Evolutionary conservation across 2,329 filamentous ascomycete genomes (phyloP).

Genomic region (Thelonectria rubi): DNA sequence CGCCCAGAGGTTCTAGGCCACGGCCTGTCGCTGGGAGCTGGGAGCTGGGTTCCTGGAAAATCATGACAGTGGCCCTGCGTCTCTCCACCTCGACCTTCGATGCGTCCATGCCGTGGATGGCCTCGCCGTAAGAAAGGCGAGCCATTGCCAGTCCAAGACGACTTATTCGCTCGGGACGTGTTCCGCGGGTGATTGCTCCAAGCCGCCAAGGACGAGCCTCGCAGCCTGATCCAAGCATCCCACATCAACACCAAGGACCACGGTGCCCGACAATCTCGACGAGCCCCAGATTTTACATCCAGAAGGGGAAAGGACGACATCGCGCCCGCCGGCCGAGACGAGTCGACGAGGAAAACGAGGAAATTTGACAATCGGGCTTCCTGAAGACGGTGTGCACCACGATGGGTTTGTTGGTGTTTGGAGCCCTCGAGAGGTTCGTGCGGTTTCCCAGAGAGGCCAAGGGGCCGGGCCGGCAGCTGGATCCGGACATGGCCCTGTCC

Average conservation of each 20-base stretch:
- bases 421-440: conserved; percentile 21
- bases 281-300: conserved; percentile 5
- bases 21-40: not conserved
- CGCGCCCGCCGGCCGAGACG: conserved; percentile 6
- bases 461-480: conserved; percentile 38
- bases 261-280: conserved; percentile 2
- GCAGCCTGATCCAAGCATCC: conserved; percentile 5
- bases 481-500: conserved; percentile 27
- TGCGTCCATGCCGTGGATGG: conserved; percentile 4
- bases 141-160: not conserved
- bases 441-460: conserved; percentile 22
- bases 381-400: not conserved
- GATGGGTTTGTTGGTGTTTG: conserved; percentile 9
- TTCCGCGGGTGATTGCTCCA: conserved; percentile 16
- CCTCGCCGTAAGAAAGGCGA: conserved; percentile 14
- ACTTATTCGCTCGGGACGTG: conserved; percentile 9
- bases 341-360: not conserved
- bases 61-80: conserved; percentile 12
- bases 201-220: not conserved
- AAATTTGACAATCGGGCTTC: not conserved
- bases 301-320: conserved; percentile 3
- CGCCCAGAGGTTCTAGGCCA: conserved; percentile 7
- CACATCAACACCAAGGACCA: not conserved
- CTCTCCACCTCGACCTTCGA: conserved; percentile 18
- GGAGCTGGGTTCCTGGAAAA: conserved; percentile 19